Base-by-base conservation (phyloP, 164 flowering plant genomes). In the Amborella trichopoda region DNA sequence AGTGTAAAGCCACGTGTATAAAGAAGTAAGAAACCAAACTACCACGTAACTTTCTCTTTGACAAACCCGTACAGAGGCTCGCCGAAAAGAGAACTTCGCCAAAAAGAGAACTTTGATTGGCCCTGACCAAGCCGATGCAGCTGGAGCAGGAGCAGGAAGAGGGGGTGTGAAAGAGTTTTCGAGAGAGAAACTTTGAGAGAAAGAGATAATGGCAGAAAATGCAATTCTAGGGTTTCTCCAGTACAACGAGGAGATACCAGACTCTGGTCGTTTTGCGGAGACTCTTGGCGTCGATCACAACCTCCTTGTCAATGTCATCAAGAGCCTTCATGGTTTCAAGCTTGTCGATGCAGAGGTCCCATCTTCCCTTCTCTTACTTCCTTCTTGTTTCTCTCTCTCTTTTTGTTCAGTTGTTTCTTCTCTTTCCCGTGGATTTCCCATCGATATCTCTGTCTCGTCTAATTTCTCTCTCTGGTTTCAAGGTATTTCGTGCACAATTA, bases 321-420 rank as follows among this genome's bases (percentile, higher is more conserved):
- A 77, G 68, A 82, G 95, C 40, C 95, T 91, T 53, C 63, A 73
- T 39, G 96, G 88, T 8, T 81, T 76, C 65, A 24, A 62, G 34
- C 62, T 68, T 49, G 78, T 91, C 23, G 80, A 68, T 8, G 90
- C 87, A 33, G 59, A 77, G 90, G 98, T 87, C 5, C 23, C 17
- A 17, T 14, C 12, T 14, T 17, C 46, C 20, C 33, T 40, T 30
- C 16, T 20, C 26, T 22, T 8, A 12, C 3, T 32, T 14, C 23
- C 14, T 19, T 13, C 21, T 6, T 22, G 6, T 11, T 23, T 40
- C 34, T 46, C 27, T 32, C 23, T 39, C 25, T 50, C 28, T 33
- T 18, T 44, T 28, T 9, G 21, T 52, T 22, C 25, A 14, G 6
- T 26, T 23, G n/a, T n/a, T n/a, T n/a, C n/a, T n/a, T n/a, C n/a